Evolutionary conservation across 2,329 filamentous ascomycete genomes (phyloP), one percentile per base, ranked within the genome.

Genomic region (Escovopsis weberi): DNA sequence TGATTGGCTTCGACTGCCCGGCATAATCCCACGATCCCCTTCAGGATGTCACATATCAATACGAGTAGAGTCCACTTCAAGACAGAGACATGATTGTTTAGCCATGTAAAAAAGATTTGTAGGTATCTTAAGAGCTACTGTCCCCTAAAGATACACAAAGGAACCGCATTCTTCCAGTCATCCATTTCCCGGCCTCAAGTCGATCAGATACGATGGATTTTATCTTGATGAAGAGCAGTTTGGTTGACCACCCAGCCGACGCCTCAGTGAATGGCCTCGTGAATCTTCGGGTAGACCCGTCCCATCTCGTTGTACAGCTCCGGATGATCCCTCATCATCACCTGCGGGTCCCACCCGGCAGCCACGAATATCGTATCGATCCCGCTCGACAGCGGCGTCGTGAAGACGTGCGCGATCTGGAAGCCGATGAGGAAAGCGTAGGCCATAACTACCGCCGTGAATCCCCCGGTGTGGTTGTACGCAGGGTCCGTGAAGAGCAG

Each of bases 331-430:
- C 75, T 69, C 57, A 86, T 81, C 66, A 94, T 66, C 8, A 89
- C 82, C 55, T 82, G 72, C 0, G 78, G 77, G 39, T 80, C 75
- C 71, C 77, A 81, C 0, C 75, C 76, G 38, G 72, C 66, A 0
- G 85, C 87, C 0, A 94, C 85, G 53, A 95, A 95, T 47, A 94
- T 84, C 0, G 88, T 93, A 51, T 94, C 84, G 48, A 94, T 77
- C n/a, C 89, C 89, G 53, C 81, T 88, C 48, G 80, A 80, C 44
- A 96, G 69, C 1, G 89, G 89, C 0, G 85, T 89, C 32, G 89
- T 84, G 63, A 95, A 93, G 49, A 94, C 76, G 59, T 93, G 83
- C 58, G 81, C 83, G 46, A 95, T 82, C 60, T 95, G 89, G 50
- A 94, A 65, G 6, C 89, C 89, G 49, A 95, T 88, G 41, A 95